Conservation (phyloP, 768 basidiomycete genomes). For the Leccinellum luteum region DNA sequence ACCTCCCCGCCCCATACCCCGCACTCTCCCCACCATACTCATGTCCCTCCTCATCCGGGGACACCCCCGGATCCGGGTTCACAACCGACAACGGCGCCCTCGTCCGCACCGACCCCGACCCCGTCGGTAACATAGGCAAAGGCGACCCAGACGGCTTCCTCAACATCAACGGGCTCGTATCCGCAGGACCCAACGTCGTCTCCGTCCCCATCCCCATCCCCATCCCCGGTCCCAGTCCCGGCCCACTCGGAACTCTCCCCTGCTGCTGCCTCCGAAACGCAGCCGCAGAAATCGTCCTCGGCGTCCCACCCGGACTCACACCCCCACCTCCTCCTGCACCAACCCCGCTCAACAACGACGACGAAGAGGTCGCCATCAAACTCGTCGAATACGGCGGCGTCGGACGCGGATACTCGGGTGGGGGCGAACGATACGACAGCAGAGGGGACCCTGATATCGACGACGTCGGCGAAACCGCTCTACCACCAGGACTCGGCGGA, state of each 20-base stretch:
- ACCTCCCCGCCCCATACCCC: slow-evolving; percentile 44
- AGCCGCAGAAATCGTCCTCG: slow-evolving; percentile 70
- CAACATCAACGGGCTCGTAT: slow-evolving; percentile 45
- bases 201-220: slow-evolving; percentile 1
- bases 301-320: slow-evolving; percentile 29
- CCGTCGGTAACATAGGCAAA: slow-evolving; percentile 29
- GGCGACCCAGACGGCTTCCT: slow-evolving; percentile 41
- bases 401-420: slow-evolving; percentile 44
- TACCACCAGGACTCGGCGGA: slow-evolving; percentile 1
- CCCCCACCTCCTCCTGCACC: slow-evolving; percentile 2
- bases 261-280: slow-evolving; percentile 63
- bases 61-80: slow-evolving; percentile 26
- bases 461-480: background rate
- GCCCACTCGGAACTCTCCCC: slow-evolving; percentile 29
- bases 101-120: slow-evolving; percentile 8
- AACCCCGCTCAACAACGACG: slow-evolving; percentile 29
- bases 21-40: slow-evolving; percentile 36
- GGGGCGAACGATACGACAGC: slow-evolving; percentile 31
- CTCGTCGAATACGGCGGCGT: slow-evolving; percentile 34
- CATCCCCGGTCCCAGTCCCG: slow-evolving; percentile 1
- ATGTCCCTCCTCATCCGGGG: slow-evolving; percentile 34
- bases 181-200: slow-evolving; percentile 26
- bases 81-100: slow-evolving; percentile 24
- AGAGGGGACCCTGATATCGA: background rate
- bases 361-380: slow-evolving; percentile 31